phyloP scores from a whole-genome alignment of 1,284 basidiomycete species.

The Fistulina hepatica region DNA sequence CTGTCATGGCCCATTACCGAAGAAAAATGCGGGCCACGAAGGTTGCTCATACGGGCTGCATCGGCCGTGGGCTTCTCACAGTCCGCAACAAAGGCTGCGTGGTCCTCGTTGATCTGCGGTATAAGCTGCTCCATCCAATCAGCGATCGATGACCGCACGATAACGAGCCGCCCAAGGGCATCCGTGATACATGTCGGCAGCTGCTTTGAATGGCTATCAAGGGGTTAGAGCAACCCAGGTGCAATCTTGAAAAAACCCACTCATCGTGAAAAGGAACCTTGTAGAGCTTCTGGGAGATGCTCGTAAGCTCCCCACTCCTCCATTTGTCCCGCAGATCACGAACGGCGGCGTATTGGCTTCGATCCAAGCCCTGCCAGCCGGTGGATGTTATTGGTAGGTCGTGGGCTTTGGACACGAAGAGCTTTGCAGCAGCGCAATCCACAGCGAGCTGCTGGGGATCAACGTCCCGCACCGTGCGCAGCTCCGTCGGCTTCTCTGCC shows the following conservation, averaged over 20 bases:
- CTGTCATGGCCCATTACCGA: slow-evolving; percentile 8
- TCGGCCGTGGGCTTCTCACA: background rate
- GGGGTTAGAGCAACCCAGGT: background rate
- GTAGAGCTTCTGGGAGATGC: background rate
- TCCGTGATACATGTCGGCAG: background rate
- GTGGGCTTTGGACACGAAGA: too few relatives aligned
- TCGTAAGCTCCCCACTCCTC: background rate
- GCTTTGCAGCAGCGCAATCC: too few relatives aligned
- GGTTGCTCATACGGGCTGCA: slow-evolving; percentile 1
- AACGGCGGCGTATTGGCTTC: background rate
- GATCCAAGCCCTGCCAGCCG: background rate
- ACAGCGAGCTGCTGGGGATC: too few relatives aligned
- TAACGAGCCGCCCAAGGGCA: background rate
- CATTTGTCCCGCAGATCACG: background rate
- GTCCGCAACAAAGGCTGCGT: background rate
- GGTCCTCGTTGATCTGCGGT: background rate
- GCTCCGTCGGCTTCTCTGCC: too few relatives aligned
- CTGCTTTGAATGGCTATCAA: background rate
- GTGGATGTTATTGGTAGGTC: background rate
- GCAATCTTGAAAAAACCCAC: background rate
- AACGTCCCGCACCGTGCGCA: too few relatives aligned
- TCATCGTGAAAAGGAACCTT: background rate
- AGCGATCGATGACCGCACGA: background rate
- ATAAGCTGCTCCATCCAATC: background rate
- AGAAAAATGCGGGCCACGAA: slow-evolving; percentile 5